Percentiles rank a stretch among this genome's conserved stretches.
phyloP scores from a whole-genome alignment of 495 filamentous ascomycete genomes.

The Cladorrhinum samala region DNA sequence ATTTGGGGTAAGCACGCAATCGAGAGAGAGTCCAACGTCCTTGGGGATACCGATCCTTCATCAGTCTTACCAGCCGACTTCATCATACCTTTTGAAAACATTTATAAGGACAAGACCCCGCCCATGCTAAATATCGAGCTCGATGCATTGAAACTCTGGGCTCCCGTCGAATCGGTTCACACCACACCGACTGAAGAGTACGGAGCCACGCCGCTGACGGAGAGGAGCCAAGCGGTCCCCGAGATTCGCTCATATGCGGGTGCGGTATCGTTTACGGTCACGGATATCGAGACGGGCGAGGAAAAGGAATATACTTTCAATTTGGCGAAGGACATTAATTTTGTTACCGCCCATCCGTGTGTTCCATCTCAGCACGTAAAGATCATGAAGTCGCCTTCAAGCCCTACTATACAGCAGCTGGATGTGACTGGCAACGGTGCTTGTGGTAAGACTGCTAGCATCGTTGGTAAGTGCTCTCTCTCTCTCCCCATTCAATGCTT shows the following conservation, averaged over 20 bases:
- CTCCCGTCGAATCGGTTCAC: slow-evolving; percentile 29
- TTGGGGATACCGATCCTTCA: slow-evolving; percentile 43
- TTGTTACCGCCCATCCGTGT: slow-evolving; percentile 61
- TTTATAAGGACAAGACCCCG: slow-evolving; percentile 37
- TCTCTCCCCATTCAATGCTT: not conserved
- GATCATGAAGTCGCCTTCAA: slow-evolving; percentile 42
- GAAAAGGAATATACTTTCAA: slow-evolving; percentile 39
- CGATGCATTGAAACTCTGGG: slow-evolving; percentile 35
- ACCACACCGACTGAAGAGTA: slow-evolving; percentile 31
- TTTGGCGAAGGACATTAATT: slow-evolving; percentile 57
- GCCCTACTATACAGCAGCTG: slow-evolving; percentile 46
- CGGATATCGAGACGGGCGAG: slow-evolving; percentile 28
- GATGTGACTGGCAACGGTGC: slow-evolving; percentile 39
- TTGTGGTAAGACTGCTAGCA: slow-evolving; percentile 33
- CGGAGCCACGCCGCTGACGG: slow-evolving; percentile 27
- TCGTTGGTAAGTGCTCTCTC: slow-evolving; percentile 29
- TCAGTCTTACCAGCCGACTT: slow-evolving; percentile 53
- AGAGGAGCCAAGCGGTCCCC: slow-evolving; percentile 25
- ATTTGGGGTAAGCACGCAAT: slow-evolving; percentile 43
- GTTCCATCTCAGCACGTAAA: slow-evolving; percentile 49
- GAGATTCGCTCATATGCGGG: slow-evolving; percentile 45
- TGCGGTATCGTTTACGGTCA: slow-evolving; percentile 46
- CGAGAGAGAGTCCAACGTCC: slow-evolving; percentile 46
- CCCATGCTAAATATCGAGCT: slow-evolving; percentile 37
- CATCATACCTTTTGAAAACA: slow-evolving; percentile 47